Evolutionary conservation across 2,329 filamentous ascomycete genomes (phyloP).

Genomic region (Acephala macrosclerotiorum): DNA sequence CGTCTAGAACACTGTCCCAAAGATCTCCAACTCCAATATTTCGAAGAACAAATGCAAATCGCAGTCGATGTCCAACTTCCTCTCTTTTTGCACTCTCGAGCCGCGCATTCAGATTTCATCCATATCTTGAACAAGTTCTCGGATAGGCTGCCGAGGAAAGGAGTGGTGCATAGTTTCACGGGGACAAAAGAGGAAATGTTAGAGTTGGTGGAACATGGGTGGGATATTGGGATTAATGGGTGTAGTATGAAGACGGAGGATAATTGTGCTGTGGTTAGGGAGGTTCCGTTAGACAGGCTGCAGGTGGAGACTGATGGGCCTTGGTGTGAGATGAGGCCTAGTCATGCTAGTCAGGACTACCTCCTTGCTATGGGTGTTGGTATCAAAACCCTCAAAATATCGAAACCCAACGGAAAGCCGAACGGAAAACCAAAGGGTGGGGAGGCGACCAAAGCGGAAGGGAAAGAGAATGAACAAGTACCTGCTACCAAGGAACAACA

Average conservation of each 20-base stretch:
- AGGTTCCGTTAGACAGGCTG: slow-evolving; percentile 78
- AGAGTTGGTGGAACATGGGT: slow-evolving; percentile 78
- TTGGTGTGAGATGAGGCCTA: slow-evolving; percentile 94
- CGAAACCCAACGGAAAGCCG: not conserved
- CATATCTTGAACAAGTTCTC: slow-evolving; percentile 70
- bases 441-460: not conserved
- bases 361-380: slow-evolving; percentile 37
- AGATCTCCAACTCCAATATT: slow-evolving; percentile 73
- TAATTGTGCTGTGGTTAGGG: slow-evolving; percentile 84
- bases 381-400: not conserved
- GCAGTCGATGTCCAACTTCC: slow-evolving; percentile 70
- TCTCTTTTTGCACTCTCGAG: slow-evolving; percentile 90
- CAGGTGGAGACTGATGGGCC: slow-evolving; percentile 98
- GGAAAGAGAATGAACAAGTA: slow-evolving; percentile 4
- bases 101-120: slow-evolving; percentile 87
- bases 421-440: not conserved
- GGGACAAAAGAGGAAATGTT: slow-evolving; percentile 86
- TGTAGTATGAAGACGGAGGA: slow-evolving; percentile 95
- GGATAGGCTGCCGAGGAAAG: slow-evolving; percentile 73
- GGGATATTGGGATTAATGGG: slow-evolving; percentile 95
- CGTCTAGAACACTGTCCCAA: slow-evolving; percentile 83
- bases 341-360: slow-evolving; percentile 71
- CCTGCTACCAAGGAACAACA: not conserved
- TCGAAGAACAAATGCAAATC: slow-evolving; percentile 72
- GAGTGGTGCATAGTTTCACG: slow-evolving; percentile 94